Percentiles rank a stretch among this genome's conserved stretches.
These are phyloP conservation scores for Flaveria bidentis DNA, from an alignment of 129 eudicot species.

Conservation along the genomic window DNA sequence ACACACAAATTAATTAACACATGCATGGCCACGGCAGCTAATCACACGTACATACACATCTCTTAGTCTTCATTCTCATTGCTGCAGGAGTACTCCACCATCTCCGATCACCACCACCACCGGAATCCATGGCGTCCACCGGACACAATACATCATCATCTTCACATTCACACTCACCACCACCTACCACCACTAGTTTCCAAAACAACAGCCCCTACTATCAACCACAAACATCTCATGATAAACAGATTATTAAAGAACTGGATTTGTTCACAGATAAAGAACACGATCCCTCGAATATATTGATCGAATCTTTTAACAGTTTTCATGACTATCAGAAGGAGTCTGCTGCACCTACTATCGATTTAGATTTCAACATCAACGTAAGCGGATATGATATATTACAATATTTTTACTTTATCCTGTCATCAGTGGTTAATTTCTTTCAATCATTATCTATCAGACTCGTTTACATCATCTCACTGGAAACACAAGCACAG, in stretches of 20 bases:
- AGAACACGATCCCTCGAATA: slow-evolving; percentile 28
- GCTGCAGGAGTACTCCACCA: background rate
- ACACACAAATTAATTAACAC: background rate
- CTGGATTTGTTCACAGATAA: slow-evolving; percentile 68
- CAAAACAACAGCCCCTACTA: slow-evolving; percentile 41
- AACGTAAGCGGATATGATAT: slow-evolving; percentile 42
- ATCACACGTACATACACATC: background rate
- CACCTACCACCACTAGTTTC: slow-evolving; percentile 53
- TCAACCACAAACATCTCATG: background rate
- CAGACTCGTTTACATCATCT: slow-evolving; percentile 69
- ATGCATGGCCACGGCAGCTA: background rate
- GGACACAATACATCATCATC: background rate
- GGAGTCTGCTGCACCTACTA: background rate
- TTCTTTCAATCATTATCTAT: background rate
- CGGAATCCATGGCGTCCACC: background rate
- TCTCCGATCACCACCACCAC: background rate
- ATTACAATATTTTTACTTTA: too few relatives aligned
- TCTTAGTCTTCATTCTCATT: slow-evolving; percentile 1
- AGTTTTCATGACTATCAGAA: too few relatives aligned
- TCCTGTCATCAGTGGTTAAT: background rate
- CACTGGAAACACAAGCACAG: slow-evolving; percentile 55
- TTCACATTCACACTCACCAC: slow-evolving; percentile 27
- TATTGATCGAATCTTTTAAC: too few relatives aligned
- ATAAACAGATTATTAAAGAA: slow-evolving; percentile 34
- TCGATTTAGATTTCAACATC: slow-evolving; percentile 46